phyloP scores from a whole-genome alignment of 2,329 filamentous ascomycete genomes.

The Neopestalotiopsis rosae region DNA sequence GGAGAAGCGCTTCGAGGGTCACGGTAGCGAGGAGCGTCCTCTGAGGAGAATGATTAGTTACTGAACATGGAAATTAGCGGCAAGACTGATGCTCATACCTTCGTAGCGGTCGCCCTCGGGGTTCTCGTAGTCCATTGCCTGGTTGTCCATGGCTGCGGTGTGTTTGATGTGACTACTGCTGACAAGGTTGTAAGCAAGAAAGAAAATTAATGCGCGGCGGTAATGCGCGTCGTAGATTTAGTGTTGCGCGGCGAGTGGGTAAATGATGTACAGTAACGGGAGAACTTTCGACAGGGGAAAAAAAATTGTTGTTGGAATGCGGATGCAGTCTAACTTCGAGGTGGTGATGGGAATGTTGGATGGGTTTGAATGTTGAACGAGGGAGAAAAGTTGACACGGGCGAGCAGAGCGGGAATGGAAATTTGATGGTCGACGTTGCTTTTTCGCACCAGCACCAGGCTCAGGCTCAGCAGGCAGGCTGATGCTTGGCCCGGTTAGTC shows the following conservation, averaged over 20 bases:
- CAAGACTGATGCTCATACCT: conserved; percentile 50
- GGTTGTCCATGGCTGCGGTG: conserved; percentile 59
- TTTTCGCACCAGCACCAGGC: neutral
- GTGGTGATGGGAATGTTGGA: neutral
- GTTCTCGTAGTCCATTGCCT: conserved; percentile 74
- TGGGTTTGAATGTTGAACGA: neutral
- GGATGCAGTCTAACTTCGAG: neutral
- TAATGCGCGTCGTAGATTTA: neutral
- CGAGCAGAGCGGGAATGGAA: neutral
- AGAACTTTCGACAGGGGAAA: neutral
- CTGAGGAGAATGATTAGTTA: conserved; percentile 40
- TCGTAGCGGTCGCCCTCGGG: conserved; percentile 71
- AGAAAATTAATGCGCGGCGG: neutral
- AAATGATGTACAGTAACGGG: neutral
- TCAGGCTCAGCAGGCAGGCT: neutral
- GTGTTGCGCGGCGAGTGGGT: neutral
- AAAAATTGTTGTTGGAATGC: neutral
- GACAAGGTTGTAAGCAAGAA: neutral
- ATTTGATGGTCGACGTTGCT: conserved; percentile 6
- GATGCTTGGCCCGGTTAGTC: neutral
- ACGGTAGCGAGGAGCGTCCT: conserved; percentile 69
- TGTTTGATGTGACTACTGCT: neutral
- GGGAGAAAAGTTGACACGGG: conserved; percentile 9
- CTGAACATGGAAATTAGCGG: neutral
- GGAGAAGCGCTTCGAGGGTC: conserved; percentile 72